Percentiles rank a stretch among this genome's conserved stretches.
Evolutionary conservation across 371 early-diverging fungal genomes (phyloP).

Genomic region (Globomyces sp.): DNA sequence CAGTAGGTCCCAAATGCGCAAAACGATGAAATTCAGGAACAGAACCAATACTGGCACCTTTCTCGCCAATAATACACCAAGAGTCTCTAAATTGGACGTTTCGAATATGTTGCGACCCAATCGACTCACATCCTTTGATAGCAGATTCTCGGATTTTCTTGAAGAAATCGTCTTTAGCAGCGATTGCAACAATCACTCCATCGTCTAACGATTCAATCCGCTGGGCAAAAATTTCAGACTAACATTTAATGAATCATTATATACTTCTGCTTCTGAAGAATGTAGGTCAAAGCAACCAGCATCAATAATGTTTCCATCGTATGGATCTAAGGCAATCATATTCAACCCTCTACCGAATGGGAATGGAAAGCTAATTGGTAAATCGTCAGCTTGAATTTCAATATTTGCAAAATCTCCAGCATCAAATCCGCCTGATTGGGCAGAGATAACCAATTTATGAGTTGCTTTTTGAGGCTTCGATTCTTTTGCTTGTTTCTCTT

Average conservation of each 20-base stretch:
- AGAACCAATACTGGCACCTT: constrained; percentile 44
- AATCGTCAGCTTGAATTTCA: constrained; percentile 58
- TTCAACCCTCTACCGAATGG: constrained; percentile 69
- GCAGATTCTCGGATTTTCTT: constrained; percentile 66
- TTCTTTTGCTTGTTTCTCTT: neutral
- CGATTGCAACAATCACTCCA: constrained; percentile 66
- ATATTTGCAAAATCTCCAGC: constrained; percentile 75
- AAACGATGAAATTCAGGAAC: constrained; percentile 34
- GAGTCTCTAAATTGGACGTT: constrained; percentile 71
- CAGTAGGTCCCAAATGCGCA: constrained; percentile 29
- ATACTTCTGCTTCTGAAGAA: constrained; percentile 41
- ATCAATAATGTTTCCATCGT: constrained; percentile 66
- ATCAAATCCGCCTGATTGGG: constrained; percentile 63
- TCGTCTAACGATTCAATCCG: constrained; percentile 62
- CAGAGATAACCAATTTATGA: constrained; percentile 1
- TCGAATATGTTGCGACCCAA: constrained; percentile 63
- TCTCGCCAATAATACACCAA: constrained; percentile 76
- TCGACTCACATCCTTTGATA: constrained; percentile 49
- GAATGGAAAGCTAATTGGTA: constrained; percentile 48
- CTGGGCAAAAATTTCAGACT: constrained; percentile 60
- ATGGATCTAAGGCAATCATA: constrained; percentile 67
- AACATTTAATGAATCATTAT: neutral
- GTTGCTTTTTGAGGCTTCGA: neutral
- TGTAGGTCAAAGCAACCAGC: constrained; percentile 75
- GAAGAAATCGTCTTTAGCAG: constrained; percentile 69